Evolutionary conservation across 2,329 filamentous ascomycete genomes (phyloP), one percentile per base, ranked within the genome.

Genomic region (Microsporum ferrugineum): DNA sequence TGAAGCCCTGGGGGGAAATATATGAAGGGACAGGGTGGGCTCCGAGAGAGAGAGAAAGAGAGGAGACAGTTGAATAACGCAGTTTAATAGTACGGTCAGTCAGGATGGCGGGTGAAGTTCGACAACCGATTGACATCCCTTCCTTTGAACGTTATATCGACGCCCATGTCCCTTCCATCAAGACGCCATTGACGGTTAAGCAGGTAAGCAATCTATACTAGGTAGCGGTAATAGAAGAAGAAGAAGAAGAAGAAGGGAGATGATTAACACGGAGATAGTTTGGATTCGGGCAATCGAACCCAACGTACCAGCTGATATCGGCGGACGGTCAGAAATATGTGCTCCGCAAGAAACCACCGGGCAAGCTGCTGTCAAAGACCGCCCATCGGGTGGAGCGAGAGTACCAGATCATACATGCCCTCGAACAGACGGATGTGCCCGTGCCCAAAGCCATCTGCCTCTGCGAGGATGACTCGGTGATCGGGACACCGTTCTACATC

Each of bases 321-420:
- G 80, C 84, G 66, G 80, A 85, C 71, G 84, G 85, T 58, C 74
- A 79, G 67, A 85, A 86, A 71, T 96, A 87, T 76, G 94, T 99
- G 38, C 83, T 97, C 79, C 89, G 94, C 73, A 97, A 99, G 82
- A 97, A 97, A 78, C 94, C 94, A 0, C 92, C 94, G n/a, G 94
- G 94, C 65, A 85, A 87, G 77, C 86, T 99, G 43, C 82, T 97
- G 57, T 96, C 90, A 68, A 90, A 91, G 77, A 92, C 92, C 1
- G 94, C 94, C 7, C 94, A 99, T 78, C 88, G 92, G 73, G 92
- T 99, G 70, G 94, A 99, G 77, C 88, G 94, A 68, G 94, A 99
- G 76, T 94, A 94, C 77, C 86, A 87, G 69, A 88, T 97, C 70
- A 88, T 97, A 70, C 84, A 89, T 71, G 91, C 92, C 2, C 81